These are phyloP conservation scores for Lepidopterella palustris DNA, from an alignment of 495 filamentous ascomycete genomes.

Conservation along the genomic window DNA sequence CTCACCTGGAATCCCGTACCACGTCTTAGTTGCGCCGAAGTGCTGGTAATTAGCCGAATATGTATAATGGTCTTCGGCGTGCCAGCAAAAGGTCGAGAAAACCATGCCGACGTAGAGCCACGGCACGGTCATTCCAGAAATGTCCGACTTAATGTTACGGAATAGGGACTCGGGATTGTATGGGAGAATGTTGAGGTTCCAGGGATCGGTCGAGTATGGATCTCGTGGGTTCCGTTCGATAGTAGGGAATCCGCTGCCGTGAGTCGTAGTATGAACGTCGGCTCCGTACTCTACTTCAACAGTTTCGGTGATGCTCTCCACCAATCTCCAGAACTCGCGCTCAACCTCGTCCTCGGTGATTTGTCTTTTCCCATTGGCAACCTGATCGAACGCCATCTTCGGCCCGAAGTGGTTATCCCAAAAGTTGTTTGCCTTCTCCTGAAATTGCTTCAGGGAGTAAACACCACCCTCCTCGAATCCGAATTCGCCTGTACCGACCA, in stretches of 20 bases:
- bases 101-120: conserved; percentile 99
- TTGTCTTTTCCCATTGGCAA: conserved; percentile 67
- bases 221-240: conserved; percentile 85
- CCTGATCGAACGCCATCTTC: conserved; percentile 84
- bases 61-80: conserved; percentile 96
- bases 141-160: conserved; percentile 94
- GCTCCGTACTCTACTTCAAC: conserved; percentile 98
- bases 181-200: conserved; percentile 94
- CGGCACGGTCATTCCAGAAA: conserved; percentile 99
- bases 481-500: conserved; percentile 94
- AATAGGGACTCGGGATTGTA: conserved; percentile 89
- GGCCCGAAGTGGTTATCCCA: conserved; percentile 88
- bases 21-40: conserved; percentile 97
- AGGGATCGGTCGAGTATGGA: conserved; percentile 78
- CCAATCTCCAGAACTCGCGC: conserved; percentile 91
- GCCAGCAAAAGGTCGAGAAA: conserved; percentile 99
- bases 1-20: conserved; percentile 94
- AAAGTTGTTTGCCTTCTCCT: conserved; percentile 91
- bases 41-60: conserved; percentile 99
- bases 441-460: conserved; percentile 93
- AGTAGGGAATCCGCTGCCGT: conserved; percentile 95
- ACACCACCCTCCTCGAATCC: conserved; percentile 96
- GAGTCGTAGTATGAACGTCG: conserved; percentile 96
- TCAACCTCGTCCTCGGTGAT: conserved; percentile 96
- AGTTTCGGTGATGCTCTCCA: conserved; percentile 86